A percentile compares a stretch with the other conserved stretches of the same genome.
These are phyloP conservation scores for Umbilicaria muhlenbergii DNA, from an alignment of 495 filamentous ascomycete species.

Conservation along the genomic window DNA sequence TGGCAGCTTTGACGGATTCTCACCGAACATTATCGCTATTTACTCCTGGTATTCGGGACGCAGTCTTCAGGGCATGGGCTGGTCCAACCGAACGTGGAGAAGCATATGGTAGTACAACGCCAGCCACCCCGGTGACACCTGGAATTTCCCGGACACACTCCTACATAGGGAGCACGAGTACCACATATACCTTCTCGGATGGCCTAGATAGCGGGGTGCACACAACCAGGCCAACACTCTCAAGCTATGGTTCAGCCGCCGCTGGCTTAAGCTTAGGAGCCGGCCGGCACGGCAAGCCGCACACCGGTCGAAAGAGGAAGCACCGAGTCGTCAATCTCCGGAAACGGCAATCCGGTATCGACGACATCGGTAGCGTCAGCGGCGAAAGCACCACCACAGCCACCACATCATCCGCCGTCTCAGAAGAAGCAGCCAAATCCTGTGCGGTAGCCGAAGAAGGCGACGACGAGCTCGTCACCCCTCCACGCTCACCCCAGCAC, in stretches of 20 bases:
- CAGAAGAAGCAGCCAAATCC: constrained; percentile 33
- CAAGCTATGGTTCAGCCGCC: constrained; percentile 23
- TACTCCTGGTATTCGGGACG: constrained; percentile 67
- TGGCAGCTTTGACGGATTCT: constrained; percentile 62
- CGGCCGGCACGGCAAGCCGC: constrained; percentile 45
- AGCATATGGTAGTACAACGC: constrained; percentile 27
- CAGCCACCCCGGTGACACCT: constrained; percentile 15
- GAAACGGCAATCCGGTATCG: constrained; percentile 35
- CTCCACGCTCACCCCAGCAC: constrained; percentile 24
- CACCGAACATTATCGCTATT: constrained; percentile 78
- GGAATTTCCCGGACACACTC: constrained; percentile 44
- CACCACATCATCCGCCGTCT: constrained; percentile 18
- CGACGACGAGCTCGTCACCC: constrained; percentile 38
- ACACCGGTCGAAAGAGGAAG: constrained; percentile 65
- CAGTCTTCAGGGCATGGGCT: constrained; percentile 84
- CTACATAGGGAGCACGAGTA: constrained; percentile 38
- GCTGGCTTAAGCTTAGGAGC: constrained; percentile 50
- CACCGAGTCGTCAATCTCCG: constrained; percentile 87
- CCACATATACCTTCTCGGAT: constrained; percentile 48
- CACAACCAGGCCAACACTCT: constrained; percentile 30
- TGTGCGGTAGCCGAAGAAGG: constrained; percentile 42
- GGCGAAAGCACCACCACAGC: constrained; percentile 29
- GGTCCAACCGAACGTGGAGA: constrained; percentile 60
- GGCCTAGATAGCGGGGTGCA: constrained; percentile 30
- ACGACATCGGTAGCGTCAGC: constrained; percentile 39